Evolutionary conservation across 495 filamentous ascomycete genomes (phyloP), one percentile per base, ranked within the genome.

Genomic region (Xylaria sp.): DNA sequence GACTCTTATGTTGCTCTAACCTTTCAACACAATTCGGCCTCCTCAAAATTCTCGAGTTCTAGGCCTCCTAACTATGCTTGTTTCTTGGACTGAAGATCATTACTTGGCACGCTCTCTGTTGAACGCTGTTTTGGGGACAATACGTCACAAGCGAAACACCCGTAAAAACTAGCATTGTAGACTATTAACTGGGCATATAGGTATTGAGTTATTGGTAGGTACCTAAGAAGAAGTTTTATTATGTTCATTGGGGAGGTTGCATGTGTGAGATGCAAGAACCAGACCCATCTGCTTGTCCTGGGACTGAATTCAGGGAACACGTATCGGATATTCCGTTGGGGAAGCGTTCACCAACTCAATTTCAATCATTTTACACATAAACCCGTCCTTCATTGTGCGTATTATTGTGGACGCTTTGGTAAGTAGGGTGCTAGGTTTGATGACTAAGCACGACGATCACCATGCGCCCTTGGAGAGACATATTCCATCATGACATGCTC

Each of bases 391-490:
- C 1, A 46, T 46, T 19, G 17, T 46, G 8, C n/a, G n/a, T 3
- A 21, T n/a, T 24, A 0, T 50, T 9, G 11, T n/a, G 46, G 3
- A 53, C 50, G 26, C 50, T 8, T 50, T 3, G 19, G n/a, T 50
- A n/a, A 50, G 19, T 24, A 9, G 46, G 19, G 3, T 50, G n/a
- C 46, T 50, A 5, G 6, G 46, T 11, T 0, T 4, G 58, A 61
- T 61, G 33, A 61, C 59, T 61, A 61, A 61, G 59, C 59, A 29
- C 21, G 59, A 17, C 33, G 59, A 61, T 59, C 57, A 59, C 17
- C 37, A 61, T 41, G 59, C 59, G 59, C 59, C 59, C 59, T 61
- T 61, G n/a, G 59, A 61, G n/a, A 61, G 59, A 61, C 59, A 61
- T 41, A n/a, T 12, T 24, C 15, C 17, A 43, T 26, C 59, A 41